Evolutionary conservation across 2,329 filamentous ascomycete genomes (phyloP).

Genomic region (Fusarium pseudonygamai): DNA sequence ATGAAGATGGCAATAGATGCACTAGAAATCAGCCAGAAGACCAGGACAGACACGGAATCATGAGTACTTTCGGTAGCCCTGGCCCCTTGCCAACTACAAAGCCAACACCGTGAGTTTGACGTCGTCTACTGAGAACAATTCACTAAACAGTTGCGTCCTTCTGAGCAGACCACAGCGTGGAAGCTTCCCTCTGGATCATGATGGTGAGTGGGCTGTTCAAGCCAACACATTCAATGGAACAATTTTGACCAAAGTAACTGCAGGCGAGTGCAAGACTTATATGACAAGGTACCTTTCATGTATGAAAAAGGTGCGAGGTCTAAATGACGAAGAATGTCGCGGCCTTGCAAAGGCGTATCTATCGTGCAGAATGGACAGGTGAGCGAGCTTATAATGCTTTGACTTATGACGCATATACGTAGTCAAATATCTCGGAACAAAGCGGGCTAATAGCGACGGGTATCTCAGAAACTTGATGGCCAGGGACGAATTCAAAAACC

Average conservation of each 20-base stretch:
- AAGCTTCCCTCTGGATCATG: conserved; percentile 93
- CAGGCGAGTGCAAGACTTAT: conserved; percentile 91
- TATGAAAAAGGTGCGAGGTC: conserved; percentile 82
- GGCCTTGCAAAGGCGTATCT: conserved; percentile 88
- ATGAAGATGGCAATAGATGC: conserved; percentile 13
- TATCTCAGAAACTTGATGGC: conserved; percentile 87
- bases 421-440: conserved; percentile 21
- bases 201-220: conserved; percentile 58
- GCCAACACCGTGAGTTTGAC: conserved; percentile 70
- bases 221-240: not conserved
- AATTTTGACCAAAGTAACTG: conserved; percentile 8
- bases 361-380: conserved; percentile 94
- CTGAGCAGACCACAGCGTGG: conserved; percentile 80
- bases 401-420: conserved; percentile 18
- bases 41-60: conserved; percentile 41
- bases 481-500: conserved; percentile 91
- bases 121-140: not conserved
- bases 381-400: conserved; percentile 53
- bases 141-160: conserved; percentile 16
- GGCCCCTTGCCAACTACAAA: conserved; percentile 73
- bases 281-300: conserved; percentile 89
- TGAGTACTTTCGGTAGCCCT: conserved; percentile 75
- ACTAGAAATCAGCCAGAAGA: conserved; percentile 15
- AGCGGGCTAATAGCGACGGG: conserved; percentile 25
- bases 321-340: conserved; percentile 88